Evolutionary conservation across 2,329 filamentous ascomycete genomes (phyloP), one percentile per base, ranked within the genome.

Genomic region (Balansia obtecta): DNA sequence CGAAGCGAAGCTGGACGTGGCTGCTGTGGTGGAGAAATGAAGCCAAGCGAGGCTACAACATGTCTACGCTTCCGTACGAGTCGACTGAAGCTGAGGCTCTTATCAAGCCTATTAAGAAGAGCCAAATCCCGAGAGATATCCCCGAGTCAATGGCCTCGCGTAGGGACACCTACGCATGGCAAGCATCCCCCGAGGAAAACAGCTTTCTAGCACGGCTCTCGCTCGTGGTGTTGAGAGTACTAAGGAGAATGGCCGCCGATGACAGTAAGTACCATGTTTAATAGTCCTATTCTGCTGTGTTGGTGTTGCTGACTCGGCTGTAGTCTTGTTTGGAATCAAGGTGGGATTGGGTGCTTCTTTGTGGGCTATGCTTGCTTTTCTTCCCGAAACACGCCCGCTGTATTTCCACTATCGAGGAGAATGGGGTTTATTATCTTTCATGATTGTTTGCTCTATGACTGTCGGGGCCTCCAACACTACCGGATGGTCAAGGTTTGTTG

Each of bases 401-500:
- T 96, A 95, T 63, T 75, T 79, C 38, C 83, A 85, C 58, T 95
- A 88, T 84, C 77, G 89, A 59, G 88, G 89, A 33, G 90, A 96
- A 71, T 96, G 90, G 90, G 90, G 90, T n/a, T 73, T 96, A 4
- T 68, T 95, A 46, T 93, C 88, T 0, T 95, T 94, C 69, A 95
- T 95, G 89, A 80, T 95, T 61, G 90, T 96, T 20, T 95, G 88
- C 64, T 88, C 86, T 30, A 95, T 95, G 88, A 95, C 89, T 0
- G 88, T 95, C 30, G 90, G 90, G 18, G 87, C 89, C 8, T 87
- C 88, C 32, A 96, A 95, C 64, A 94, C 89, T 1, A 95, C 89
- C 0, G 88, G 87, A 1, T 80, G 82, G 65, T 81, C 88, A 48
- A 82, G 90, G 57, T 90, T 95, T 61, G 71, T 86, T 8, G 89